Evolutionary conservation across 768 basidiomycete species (phyloP).

Genomic region (Suillus decipiens): DNA sequence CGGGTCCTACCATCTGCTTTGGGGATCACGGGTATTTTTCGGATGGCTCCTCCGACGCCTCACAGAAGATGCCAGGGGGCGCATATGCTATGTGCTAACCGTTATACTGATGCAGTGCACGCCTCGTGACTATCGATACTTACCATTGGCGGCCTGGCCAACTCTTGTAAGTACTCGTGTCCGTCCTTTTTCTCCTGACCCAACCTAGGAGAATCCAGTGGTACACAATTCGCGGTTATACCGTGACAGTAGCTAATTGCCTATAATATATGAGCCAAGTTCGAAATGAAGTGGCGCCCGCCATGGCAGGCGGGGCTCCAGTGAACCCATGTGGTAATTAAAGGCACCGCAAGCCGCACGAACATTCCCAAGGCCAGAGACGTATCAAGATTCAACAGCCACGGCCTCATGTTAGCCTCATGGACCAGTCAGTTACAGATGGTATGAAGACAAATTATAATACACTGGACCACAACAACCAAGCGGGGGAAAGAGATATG

Average conservation of each 20-base stretch:
- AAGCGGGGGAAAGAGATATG: conserved; percentile 7
- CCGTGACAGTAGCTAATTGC: not conserved
- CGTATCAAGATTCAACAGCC: not conserved
- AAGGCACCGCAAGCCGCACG: too few relatives aligned
- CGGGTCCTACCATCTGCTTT: not conserved
- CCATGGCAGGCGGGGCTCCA: not conserved
- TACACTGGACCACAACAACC: conserved; percentile 11
- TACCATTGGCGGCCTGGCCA: not conserved
- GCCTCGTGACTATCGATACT: too few relatives aligned
- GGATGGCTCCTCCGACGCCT: not conserved
- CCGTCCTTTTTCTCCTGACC: not conserved
- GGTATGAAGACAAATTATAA: conserved; percentile 12
- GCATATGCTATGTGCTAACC: not conserved
- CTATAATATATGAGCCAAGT: not conserved
- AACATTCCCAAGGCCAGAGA: not conserved
- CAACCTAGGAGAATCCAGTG: not conserved
- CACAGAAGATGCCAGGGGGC: not conserved
- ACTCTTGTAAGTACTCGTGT: not conserved
- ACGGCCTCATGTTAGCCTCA: conserved; percentile 1
- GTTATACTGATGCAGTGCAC: not conserved
- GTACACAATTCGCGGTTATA: not conserved
- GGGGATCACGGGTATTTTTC: not conserved
- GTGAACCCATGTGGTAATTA: too few relatives aligned
- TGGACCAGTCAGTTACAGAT: not conserved
- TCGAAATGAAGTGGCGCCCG: not conserved